Base-by-base conservation (phyloP, 148 eudicot species). In the Limonium bicolor region DNA sequence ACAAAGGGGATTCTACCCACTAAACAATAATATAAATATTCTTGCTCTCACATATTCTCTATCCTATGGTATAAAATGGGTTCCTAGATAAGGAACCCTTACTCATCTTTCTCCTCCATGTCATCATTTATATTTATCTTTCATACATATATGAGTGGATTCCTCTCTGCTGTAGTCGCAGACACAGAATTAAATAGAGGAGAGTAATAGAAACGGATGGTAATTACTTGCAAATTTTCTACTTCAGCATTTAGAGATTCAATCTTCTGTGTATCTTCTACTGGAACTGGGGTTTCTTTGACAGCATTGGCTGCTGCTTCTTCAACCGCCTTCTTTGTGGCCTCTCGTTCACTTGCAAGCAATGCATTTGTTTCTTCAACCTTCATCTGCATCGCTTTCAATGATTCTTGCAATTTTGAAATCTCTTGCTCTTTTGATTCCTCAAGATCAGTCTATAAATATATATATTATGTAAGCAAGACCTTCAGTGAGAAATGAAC, bases 381-480 rank as follows among this genome's bases (percentile, higher is more conserved):
- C 73, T 59, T 73, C 29, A 36, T 51, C 60, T 76, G 76, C 84
- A 76, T 56, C 31, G 59, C 73, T 61, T 82, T 76, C 61, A 90
- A 61, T 28, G 82, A 70, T 27, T 65, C 68, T 67, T 78, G 87
- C 53, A 77, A 60, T 52, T 71, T 77, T 44, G 70, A 33, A 37
- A 81, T 71, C 63, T 84, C 95, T 45, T 72, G 76, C 36, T 64
- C 84, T 49, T 84, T 90, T 49, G 79, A 67, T 56, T 80, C 85
- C 65, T 84, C 95, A 65, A 78, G 55, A 44, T 90, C 97, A 57
- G 68, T 63, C 97, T 90, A 66, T n/a, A 47, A 29, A n/a, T n/a
- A n/a, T n/a, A n/a, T n/a, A n/a, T n/a, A 65, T 41, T 24, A 41
- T 41, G 29, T 5, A 41, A 23, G 29, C 3, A 27, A 41, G n/a